phyloP scores from a whole-genome alignment of 352 stramenopile species.

The Thalassiosira sp. region DNA sequence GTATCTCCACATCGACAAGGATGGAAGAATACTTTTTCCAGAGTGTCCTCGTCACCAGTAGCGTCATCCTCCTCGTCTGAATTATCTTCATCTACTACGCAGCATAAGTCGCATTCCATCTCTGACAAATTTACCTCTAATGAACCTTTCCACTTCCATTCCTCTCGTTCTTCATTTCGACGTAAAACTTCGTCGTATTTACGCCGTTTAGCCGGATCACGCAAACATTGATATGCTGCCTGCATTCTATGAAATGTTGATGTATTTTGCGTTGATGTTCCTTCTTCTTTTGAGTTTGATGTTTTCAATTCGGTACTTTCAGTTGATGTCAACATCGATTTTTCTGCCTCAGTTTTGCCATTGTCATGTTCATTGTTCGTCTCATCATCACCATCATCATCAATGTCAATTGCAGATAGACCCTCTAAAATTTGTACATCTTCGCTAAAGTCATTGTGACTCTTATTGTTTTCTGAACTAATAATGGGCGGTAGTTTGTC shows the following conservation, averaged over 20 bases:
- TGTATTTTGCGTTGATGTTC: conserved; percentile 1
- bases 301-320: background rate
- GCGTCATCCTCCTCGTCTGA: conserved; percentile 1
- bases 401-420: conserved; percentile 33
- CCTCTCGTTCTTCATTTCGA: too few relatives aligned
- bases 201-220: too few relatives aligned
- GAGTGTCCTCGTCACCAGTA: background rate
- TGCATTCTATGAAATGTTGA: too few relatives aligned
- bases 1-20: conserved; percentile 49
- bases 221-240: too few relatives aligned
- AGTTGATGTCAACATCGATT: background rate
- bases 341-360: background rate
- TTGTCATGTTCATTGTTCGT: conserved; percentile 2
- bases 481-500: conserved; percentile 50
- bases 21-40: conserved; percentile 48
- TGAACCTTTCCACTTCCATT: too few relatives aligned
- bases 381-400: conserved; percentile 36
- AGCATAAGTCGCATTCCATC: conserved; percentile 44
- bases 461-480: too few relatives aligned
- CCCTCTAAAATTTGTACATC: conserved; percentile 4
- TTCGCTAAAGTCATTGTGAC: conserved; percentile 9
- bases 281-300: conserved; percentile 7
- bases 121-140: conserved; percentile 44
- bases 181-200: too few relatives aligned
- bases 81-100: conserved; percentile 36